Base-by-base conservation (phyloP, 768 basidiomycete genomes). In the Pleurotus salmoneostramineus region DNA sequence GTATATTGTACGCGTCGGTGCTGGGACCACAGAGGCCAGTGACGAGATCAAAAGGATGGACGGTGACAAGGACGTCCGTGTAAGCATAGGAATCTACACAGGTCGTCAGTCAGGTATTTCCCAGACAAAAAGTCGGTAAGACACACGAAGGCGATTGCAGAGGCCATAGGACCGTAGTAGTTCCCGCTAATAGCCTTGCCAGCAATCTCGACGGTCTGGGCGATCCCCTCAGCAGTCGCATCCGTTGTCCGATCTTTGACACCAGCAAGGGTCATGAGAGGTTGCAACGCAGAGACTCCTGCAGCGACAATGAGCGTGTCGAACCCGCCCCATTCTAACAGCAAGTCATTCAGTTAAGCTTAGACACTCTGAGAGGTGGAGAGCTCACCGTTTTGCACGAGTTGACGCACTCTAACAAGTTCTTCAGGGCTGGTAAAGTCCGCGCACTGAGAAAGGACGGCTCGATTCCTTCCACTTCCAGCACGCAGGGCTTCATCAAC, bases 1-100 rank as follows among this genome's bases (percentile, higher is more conserved):
- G 67, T 98, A 98, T 36, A 98, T 72, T 0, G 91, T 74, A 5
- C 95, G 87, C 0, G 91, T 93, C 0, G 95, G 95, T 0, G 94
- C 84, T 2, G 95, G 91, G 36, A 95, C 85, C 5, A 88, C 75
- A 2, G 91, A 84, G 2, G 88, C 95, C 2, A 88, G 74, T 32
- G 87, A 89, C 6, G 92, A 92, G 36, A 97, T 67, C 43, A 95
- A 83, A 31, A 93, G 81, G 37, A 96, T 77, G 0, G 91, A 83
- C 0, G 94, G 93, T 0, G 82, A 77, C 0, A 67, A 57, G 0
- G 92, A 94, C 0, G 85, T 81, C 27, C 76, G 66, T 8, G 81
- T 74, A 35, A 96, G 80, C 0, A 93, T 68, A 0, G 94, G 94
- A 4, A 95, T 85, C 93, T 96, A 40, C 11, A 56, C n/a, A 7